phyloP scores from a whole-genome alignment of 2,329 filamentous ascomycete species.

The Cladosporium halotolerans region DNA sequence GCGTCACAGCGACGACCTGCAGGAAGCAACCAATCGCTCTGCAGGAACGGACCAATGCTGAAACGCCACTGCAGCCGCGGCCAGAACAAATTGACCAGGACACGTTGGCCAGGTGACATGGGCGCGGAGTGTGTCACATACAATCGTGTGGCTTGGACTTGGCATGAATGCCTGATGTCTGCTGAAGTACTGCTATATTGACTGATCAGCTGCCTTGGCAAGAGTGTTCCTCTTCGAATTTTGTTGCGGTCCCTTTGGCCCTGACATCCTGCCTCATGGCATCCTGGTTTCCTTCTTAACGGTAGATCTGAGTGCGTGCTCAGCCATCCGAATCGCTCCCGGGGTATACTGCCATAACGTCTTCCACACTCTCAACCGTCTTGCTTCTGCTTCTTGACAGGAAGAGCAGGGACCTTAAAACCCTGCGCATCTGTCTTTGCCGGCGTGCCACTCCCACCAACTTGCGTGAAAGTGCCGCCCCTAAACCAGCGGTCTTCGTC shows the following conservation, averaged over 20 bases:
- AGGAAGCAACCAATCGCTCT: not conserved
- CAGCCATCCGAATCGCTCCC: no score
- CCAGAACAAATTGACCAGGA: not conserved
- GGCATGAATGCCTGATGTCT: no score
- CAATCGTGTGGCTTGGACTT: no score
- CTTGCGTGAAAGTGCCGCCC: conserved; percentile 91
- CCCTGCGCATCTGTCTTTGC: conserved; percentile 54
- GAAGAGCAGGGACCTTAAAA: conserved; percentile 75
- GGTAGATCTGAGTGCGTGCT: no score
- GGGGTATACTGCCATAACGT: not conserved
- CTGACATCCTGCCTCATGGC: no score
- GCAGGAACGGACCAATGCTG: not conserved
- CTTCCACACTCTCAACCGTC: conserved; percentile 1
- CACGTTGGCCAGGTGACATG: no score
- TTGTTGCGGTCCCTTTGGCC: no score
- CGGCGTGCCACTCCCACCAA: conserved; percentile 42
- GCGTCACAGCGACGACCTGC: not conserved
- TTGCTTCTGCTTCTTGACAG: conserved; percentile 57
- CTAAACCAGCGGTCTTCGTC: conserved; percentile 97
- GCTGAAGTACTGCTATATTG: no score
- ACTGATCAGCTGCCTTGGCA: no score
- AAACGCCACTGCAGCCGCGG: not conserved
- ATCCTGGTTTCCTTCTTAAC: no score
- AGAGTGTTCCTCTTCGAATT: no score
- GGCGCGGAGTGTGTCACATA: no score